Evolutionary conservation across 148 eudicot species (phyloP).

Genomic region (Nepenthes gracilis): DNA sequence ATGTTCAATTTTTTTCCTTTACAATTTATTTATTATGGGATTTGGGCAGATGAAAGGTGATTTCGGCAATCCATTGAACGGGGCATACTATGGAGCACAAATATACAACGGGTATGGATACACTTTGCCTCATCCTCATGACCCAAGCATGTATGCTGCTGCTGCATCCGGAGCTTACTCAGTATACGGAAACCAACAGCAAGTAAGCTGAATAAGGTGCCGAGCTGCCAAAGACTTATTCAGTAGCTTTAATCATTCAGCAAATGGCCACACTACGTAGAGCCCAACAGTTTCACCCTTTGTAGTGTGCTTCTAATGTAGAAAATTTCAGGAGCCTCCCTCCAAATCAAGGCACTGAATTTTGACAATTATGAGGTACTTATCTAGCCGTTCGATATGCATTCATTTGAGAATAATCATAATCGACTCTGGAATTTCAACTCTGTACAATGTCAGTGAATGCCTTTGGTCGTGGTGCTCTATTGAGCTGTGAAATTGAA

Average conservation of each 20-base stretch:
- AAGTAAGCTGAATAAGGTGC: slow-evolving; percentile 44
- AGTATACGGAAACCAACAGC: slow-evolving; percentile 65
- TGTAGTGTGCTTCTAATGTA: slow-evolving; percentile 36
- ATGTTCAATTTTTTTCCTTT: background rate
- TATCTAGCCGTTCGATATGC: background rate
- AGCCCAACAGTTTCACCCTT: slow-evolving; percentile 23
- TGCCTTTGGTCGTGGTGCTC: no score
- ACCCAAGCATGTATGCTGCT: slow-evolving; percentile 66
- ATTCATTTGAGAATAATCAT: no score
- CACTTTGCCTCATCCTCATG: slow-evolving; percentile 64
- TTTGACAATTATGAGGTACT: slow-evolving; percentile 33
- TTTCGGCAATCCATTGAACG: slow-evolving; percentile 67
- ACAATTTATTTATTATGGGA: no score
- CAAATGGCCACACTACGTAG: slow-evolving; percentile 22
- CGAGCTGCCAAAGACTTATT: slow-evolving; percentile 2
- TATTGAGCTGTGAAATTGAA: no score
- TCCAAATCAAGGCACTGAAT: slow-evolving; percentile 47
- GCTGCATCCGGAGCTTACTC: slow-evolving; percentile 83
- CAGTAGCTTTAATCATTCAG: slow-evolving; percentile 5
- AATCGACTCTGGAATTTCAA: no score
- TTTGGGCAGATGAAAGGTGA: slow-evolving; percentile 57
- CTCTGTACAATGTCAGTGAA: no score
- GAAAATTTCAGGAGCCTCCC: slow-evolving; percentile 23
- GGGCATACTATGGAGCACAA: slow-evolving; percentile 75
- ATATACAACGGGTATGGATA: slow-evolving; percentile 73